phyloP scores from a whole-genome alignment of 495 filamentous ascomycete species.

The Beverwykella pulmonaria region DNA sequence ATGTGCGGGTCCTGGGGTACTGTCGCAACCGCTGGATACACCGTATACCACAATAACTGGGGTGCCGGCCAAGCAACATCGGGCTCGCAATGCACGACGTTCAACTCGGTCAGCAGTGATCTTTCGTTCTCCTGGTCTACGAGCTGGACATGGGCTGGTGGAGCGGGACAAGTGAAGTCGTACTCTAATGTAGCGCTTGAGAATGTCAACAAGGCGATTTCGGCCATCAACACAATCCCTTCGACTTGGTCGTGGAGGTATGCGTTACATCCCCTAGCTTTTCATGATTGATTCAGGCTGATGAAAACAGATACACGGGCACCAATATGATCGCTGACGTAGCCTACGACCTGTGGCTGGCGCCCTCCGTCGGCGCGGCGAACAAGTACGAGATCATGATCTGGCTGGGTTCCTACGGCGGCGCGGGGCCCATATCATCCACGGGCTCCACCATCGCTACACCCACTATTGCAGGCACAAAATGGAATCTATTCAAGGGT shows the following conservation, averaged over 20 bases:
- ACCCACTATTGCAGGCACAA: conserved; percentile 53
- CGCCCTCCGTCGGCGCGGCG: conserved; percentile 49
- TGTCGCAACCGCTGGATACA: not conserved
- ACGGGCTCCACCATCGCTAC: conserved; percentile 59
- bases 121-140: not conserved
- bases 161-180: conserved; percentile 1
- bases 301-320: conserved; percentile 51
- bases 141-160: not conserved
- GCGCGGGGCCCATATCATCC: conserved; percentile 64
- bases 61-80: not conserved
- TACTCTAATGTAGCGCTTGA: not conserved
- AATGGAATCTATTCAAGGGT: conserved; percentile 61
- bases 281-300: too few species aligned
- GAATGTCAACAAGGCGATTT: not conserved
- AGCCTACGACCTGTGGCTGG: conserved; percentile 67
- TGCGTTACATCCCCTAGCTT: not conserved
- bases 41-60: not conserved
- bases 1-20: not conserved
- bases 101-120: not conserved
- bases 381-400: conserved; percentile 72
- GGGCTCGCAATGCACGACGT: not conserved
- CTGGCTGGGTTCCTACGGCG: conserved; percentile 65
- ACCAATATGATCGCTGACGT: conserved; percentile 62
- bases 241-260: conserved; percentile 1
- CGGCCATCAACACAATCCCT: not conserved